phyloP scores from a whole-genome alignment of 352 stramenopile genomes.

The Stramenopiles sp. region DNA sequence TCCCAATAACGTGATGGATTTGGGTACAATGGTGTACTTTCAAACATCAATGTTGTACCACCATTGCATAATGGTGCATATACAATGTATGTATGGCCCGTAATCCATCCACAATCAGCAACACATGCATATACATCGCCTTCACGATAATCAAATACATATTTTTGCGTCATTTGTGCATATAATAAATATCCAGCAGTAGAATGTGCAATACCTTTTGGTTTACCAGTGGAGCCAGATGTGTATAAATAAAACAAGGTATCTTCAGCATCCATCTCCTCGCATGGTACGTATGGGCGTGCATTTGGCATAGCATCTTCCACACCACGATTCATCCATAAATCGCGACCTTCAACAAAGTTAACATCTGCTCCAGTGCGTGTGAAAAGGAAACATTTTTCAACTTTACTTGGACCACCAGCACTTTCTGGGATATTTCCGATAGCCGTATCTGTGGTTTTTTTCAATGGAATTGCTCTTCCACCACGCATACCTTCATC shows the following conservation, averaged over 20 bases:
- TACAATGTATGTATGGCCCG: constrained; percentile 85
- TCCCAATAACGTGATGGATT: constrained; percentile 85
- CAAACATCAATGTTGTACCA: constrained; percentile 93
- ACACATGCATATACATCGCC: constrained; percentile 83
- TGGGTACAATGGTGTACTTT: constrained; percentile 88
- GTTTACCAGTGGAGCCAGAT: constrained; percentile 78
- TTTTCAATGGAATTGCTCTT: constrained; percentile 73
- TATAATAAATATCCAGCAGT: constrained; percentile 85
- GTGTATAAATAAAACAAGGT: constrained; percentile 95
- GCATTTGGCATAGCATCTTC: constrained; percentile 55
- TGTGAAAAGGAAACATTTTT: constrained; percentile 86
- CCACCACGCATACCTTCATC: constrained; percentile 77
- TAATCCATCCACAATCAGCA: constrained; percentile 88
- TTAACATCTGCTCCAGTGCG: constrained; percentile 42
- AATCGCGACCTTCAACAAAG: constrained; percentile 45
- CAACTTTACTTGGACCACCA: no score
- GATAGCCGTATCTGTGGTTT: constrained; percentile 78
- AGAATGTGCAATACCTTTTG: constrained; percentile 82
- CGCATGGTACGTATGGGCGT: constrained; percentile 76
- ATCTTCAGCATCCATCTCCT: constrained; percentile 87
- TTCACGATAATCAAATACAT: constrained; percentile 79
- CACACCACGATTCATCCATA: constrained; percentile 79
- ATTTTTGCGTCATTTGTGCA: constrained; percentile 68
- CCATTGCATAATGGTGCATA: constrained; percentile 89
- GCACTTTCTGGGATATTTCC: constrained; percentile 41